phyloP scores from a whole-genome alignment of 1,139 yeast genomes.

The Candida frijolesensis region DNA sequence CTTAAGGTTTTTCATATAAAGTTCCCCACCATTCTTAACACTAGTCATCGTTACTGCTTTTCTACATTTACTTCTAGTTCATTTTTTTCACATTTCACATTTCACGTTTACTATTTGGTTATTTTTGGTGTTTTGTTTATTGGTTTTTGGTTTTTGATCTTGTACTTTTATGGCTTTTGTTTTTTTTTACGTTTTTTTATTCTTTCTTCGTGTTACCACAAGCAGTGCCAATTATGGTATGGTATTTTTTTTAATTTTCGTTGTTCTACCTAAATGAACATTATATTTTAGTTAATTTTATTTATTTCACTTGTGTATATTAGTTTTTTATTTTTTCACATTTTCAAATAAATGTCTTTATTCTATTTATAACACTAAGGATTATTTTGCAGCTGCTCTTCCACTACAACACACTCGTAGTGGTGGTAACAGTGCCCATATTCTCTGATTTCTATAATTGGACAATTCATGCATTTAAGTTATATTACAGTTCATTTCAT shows the following conservation, averaged over 20 bases:
- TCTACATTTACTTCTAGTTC: background rate
- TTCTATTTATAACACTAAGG: too few species aligned
- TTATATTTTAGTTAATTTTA: too few species aligned
- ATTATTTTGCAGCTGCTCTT: too few species aligned
- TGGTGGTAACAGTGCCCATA: too few species aligned
- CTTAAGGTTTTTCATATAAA: background rate
- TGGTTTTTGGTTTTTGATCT: background rate
- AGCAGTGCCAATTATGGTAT: background rate
- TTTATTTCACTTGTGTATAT: too few species aligned
- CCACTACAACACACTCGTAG: too few species aligned
- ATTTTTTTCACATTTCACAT: background rate
- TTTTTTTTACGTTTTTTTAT: background rate
- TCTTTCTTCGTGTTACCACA: background rate
- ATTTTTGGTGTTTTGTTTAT: background rate
- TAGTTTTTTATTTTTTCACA: too few species aligned
- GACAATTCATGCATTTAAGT: too few species aligned
- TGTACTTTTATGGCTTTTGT: background rate
- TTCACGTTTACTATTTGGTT: background rate
- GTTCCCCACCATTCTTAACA: background rate
- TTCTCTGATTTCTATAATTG: too few species aligned
- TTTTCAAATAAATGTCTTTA: too few species aligned
- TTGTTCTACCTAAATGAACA: background rate
- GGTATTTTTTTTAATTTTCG: background rate
- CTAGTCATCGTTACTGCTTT: background rate
- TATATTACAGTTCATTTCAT: too few species aligned